Evolutionary conservation across 371 early-diverging fungal genomes (phyloP).

Genomic region (Apophysomyces sp.): DNA sequence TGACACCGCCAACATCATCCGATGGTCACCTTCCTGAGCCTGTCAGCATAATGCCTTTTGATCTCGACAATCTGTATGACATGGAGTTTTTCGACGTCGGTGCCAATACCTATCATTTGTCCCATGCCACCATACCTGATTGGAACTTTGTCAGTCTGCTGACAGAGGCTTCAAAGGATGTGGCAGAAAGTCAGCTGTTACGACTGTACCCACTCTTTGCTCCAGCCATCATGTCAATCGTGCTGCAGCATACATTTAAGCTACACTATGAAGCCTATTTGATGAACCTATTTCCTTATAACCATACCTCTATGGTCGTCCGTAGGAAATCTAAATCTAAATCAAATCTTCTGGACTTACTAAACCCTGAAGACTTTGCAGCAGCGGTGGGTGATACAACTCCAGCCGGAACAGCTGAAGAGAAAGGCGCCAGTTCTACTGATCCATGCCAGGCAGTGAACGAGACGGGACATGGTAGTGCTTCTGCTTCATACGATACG

Average conservation of each 20-base stretch:
- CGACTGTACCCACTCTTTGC: slow-evolving; percentile 16
- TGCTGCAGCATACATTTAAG: neutral
- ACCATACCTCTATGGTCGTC: neutral
- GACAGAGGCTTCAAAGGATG: neutral
- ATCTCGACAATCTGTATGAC: neutral
- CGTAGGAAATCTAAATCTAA: neutral
- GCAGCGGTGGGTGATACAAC: neutral
- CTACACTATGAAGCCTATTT: slow-evolving; percentile 5
- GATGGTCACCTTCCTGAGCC: neutral
- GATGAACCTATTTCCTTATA: neutral
- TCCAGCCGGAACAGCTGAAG: neutral
- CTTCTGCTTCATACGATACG: neutral
- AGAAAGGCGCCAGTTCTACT: neutral
- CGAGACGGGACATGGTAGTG: neutral
- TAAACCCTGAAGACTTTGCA: neutral
- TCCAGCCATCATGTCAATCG: slow-evolving; percentile 16
- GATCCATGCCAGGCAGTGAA: neutral
- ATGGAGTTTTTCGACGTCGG: neutral
- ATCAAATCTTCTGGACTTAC: neutral
- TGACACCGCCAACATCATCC: neutral
- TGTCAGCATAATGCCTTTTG: neutral
- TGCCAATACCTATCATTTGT: neutral
- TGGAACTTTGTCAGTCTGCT: slow-evolving; percentile 13
- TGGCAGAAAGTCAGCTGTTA: neutral
- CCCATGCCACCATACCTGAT: slow-evolving; percentile 11